Conservation (phyloP, 805 yeast genomes). For the Suhomyces sp. region DNA sequence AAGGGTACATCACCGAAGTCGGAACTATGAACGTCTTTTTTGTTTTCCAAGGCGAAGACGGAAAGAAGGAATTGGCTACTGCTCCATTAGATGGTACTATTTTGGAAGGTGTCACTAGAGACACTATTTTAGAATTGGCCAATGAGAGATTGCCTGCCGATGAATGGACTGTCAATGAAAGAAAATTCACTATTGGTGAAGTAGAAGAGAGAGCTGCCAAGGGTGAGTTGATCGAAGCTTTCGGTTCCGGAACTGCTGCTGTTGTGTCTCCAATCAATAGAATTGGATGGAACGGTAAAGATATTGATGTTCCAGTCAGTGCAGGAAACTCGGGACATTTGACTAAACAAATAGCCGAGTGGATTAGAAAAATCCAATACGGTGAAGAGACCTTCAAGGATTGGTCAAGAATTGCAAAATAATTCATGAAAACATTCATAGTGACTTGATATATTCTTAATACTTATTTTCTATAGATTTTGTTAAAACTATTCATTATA, state of each 20-base stretch:
- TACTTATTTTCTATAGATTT: too few relatives aligned
- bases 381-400: constrained; percentile 68
- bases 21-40: constrained; percentile 97
- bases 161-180: constrained; percentile 84
- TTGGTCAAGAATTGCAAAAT: constrained; percentile 47
- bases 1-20: constrained; percentile 84
- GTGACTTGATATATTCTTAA: too few relatives aligned
- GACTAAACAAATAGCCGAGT: constrained; percentile 72
- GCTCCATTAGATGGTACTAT: constrained; percentile 98
- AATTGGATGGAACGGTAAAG: constrained; percentile 75
- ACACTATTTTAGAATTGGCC: constrained; percentile 75
- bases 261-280: constrained; percentile 90
- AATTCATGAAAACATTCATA: constrained; percentile 3
- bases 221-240: constrained; percentile 89
- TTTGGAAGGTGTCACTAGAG: constrained; percentile 95
- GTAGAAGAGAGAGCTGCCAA: constrained; percentile 71
- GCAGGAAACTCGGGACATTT: constrained; percentile 81
- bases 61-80: constrained; percentile 88
- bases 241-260: constrained; percentile 98
- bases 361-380: constrained; percentile 91
- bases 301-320: constrained; percentile 74
- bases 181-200: constrained; percentile 79
- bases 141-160: constrained; percentile 69
- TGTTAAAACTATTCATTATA: too few relatives aligned
- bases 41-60: constrained; percentile 77